Evolutionary conservation across 1,284 basidiomycete genomes (phyloP), one percentile per base, ranked within the genome.

Genomic region (Meripilus lineatus): DNA sequence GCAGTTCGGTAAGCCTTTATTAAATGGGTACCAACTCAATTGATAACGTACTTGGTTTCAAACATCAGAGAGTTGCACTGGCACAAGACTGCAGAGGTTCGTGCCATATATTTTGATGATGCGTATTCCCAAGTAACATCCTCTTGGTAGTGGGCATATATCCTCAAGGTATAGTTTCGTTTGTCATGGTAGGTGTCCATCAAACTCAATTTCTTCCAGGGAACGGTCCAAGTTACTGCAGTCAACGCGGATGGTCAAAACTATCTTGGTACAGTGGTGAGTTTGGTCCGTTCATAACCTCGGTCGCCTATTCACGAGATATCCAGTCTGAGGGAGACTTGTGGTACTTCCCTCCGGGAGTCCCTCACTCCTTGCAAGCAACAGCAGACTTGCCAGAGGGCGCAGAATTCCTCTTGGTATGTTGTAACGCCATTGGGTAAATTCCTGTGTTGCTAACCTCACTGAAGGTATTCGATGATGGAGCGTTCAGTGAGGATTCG

Each of bases 331-430:
- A 56, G 8, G 64, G 63, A 8, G 66, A 69, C 45, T 50, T 68
- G 36, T 70, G 81, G 81, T 84, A 76, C 63, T 84, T 84, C 68
- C 81, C 82, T 5, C 64, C 79, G 11, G 81, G 82, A 14, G 68
- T 77, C 45, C 62, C 62, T 1, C 62, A 64, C 50, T 61, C 58
- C 3, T 65, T 86, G 32, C 83, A 86, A 65, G 81, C 79, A 25
- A 76, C 75, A 8, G 61, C 61, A 15, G 73, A 75, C 44, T 57
- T 67, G 33, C 65, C 70, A n/a, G 74, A 75, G 3, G 84, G 82
- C 2, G 66, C 76, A 10, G 83, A 88, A 59, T 86, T 86, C 58
- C 58, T 88, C 30, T 66, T 88, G 50, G 80, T 82, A 37, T 48
- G 72, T 50, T 28, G 15, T 15, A 39, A 22, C 8, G 6, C 6